Evolutionary conservation across 257 asterid species (phyloP).

Genomic region (Fraxinus quadrangulata): DNA sequence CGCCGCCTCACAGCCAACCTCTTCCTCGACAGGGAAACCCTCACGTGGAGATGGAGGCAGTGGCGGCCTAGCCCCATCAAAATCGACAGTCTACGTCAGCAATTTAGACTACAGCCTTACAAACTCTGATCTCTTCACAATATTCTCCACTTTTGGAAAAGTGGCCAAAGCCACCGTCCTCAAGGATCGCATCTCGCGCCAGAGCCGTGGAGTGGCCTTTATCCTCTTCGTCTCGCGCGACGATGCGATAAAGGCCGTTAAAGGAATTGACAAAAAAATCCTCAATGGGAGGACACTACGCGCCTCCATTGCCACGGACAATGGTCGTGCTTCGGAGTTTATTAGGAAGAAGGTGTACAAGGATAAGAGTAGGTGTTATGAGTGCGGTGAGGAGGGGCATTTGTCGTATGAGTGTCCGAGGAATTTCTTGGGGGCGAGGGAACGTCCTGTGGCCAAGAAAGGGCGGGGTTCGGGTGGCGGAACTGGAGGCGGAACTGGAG

Average conservation of each 20-base stretch:
- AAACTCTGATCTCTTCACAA: slow-evolving; percentile 85
- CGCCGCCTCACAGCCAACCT: slow-evolving; percentile 34
- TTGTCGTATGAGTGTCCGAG: slow-evolving; percentile 88
- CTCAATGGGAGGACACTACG: slow-evolving; percentile 77
- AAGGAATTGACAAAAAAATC: slow-evolving; percentile 66
- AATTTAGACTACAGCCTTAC: slow-evolving; percentile 86
- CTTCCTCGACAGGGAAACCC: slow-evolving; percentile 41
- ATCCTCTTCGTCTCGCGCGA: slow-evolving; percentile 75
- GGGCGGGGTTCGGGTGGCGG: slow-evolving; percentile 54
- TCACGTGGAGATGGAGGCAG: slow-evolving; percentile 57
- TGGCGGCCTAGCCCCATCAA: slow-evolving; percentile 88
- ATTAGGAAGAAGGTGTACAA: slow-evolving; percentile 75
- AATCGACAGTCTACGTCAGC: slow-evolving; percentile 88
- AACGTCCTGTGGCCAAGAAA: slow-evolving; percentile 77
- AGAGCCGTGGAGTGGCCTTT: slow-evolving; percentile 90
- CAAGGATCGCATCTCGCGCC: slow-evolving; percentile 81
- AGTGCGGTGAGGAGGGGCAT: slow-evolving; percentile 94
- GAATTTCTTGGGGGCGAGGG: slow-evolving; percentile 78
- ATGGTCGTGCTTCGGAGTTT: slow-evolving; percentile 92
- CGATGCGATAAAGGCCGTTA: slow-evolving; percentile 74
- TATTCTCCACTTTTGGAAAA: slow-evolving; percentile 94
- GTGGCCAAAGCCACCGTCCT: slow-evolving; percentile 92
- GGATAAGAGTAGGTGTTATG: slow-evolving; percentile 95
- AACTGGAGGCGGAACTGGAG: slow-evolving; percentile 37
- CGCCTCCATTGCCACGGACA: slow-evolving; percentile 92